Conservation (phyloP, 148 eudicot genomes). For the Drosera capensis region DNA sequence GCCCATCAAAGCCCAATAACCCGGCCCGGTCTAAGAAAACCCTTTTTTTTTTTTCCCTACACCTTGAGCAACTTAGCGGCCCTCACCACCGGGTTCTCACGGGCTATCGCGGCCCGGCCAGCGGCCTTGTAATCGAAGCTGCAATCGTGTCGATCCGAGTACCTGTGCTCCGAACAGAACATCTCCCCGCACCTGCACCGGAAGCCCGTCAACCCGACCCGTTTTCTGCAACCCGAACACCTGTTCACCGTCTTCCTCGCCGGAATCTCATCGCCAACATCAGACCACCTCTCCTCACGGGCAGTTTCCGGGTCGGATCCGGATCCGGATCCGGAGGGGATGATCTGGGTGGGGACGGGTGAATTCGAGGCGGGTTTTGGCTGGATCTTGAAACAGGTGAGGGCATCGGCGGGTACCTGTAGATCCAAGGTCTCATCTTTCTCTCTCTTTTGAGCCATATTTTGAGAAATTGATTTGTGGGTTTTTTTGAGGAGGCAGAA, state of each 20-base stretch:
- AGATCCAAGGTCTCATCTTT: conserved; percentile 55
- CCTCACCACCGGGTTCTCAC: conserved; percentile 59
- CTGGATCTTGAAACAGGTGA: conserved; percentile 10
- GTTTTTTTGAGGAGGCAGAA: not conserved
- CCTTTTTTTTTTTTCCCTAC: conserved; percentile 7
- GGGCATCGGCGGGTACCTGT: conserved; percentile 34
- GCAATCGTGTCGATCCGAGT: conserved; percentile 76
- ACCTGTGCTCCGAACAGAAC: conserved; percentile 62
- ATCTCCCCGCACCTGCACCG: conserved; percentile 64
- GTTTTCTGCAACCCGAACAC: conserved; percentile 51
- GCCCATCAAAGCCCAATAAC: not conserved
- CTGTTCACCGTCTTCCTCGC: conserved; percentile 32
- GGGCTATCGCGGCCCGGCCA: conserved; percentile 53
- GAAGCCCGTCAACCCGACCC: conserved; percentile 65
- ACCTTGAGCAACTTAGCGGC: conserved; percentile 70
- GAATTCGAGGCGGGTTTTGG: conserved; percentile 11
- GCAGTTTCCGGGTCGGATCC: not conserved
- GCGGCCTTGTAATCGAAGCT: conserved; percentile 67
- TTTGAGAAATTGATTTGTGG: not conserved
- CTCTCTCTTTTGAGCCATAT: conserved; percentile 61
- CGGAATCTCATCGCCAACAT: not conserved
- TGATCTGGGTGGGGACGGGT: conserved; percentile 10
- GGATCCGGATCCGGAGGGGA: conserved; percentile 14
- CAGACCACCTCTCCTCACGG: not conserved
- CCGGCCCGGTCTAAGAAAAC: conserved; percentile 1